Conservation (phyloP, 2,329 filamentous ascomycete genomes). For the Phyllosticta capitalensis region DNA sequence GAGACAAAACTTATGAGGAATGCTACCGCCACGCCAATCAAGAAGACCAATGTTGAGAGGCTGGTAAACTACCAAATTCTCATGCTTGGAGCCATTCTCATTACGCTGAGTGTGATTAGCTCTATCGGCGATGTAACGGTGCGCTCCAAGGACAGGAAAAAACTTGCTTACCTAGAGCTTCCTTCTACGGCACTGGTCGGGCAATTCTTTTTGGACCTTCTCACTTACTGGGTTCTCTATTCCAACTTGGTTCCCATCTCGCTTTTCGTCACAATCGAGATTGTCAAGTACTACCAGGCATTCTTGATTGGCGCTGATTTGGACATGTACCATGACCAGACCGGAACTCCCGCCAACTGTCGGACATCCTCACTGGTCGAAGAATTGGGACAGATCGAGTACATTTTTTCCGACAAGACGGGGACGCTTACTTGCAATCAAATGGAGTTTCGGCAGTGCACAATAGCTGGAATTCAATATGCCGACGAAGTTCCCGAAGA, state of each 20-base stretch:
- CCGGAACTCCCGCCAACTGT: constrained; percentile 90
- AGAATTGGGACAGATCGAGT: constrained; percentile 95
- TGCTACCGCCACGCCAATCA: constrained; percentile 92
- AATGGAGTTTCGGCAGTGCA: constrained; percentile 97
- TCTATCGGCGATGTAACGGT: constrained; percentile 84
- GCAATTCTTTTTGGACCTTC: constrained; percentile 86
- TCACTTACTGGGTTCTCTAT: constrained; percentile 98
- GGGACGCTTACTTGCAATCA: constrained; percentile 95
- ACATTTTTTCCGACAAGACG: constrained; percentile 97
- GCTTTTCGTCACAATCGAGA: constrained; percentile 91
- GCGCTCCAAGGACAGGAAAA: constrained; percentile 51
- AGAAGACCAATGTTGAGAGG: constrained; percentile 89
- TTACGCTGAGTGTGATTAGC: constrained; percentile 77
- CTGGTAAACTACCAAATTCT: constrained; percentile 92
- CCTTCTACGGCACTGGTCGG: constrained; percentile 41
- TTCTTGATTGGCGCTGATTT: constrained; percentile 95
- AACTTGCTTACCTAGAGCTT: constrained; percentile 66
- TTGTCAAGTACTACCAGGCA: constrained; percentile 98
- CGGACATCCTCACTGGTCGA: constrained; percentile 94
- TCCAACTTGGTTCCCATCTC: constrained; percentile 95
- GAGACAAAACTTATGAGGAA: constrained; percentile 99
- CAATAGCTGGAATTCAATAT: constrained; percentile 89
- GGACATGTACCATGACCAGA: constrained; percentile 95
- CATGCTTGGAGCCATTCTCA: constrained; percentile 74
- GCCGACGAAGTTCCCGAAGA: constrained; percentile 89